Base-by-base conservation (phyloP, 805 yeast genomes). In the Yamadazyma paraphyllophila region DNA sequence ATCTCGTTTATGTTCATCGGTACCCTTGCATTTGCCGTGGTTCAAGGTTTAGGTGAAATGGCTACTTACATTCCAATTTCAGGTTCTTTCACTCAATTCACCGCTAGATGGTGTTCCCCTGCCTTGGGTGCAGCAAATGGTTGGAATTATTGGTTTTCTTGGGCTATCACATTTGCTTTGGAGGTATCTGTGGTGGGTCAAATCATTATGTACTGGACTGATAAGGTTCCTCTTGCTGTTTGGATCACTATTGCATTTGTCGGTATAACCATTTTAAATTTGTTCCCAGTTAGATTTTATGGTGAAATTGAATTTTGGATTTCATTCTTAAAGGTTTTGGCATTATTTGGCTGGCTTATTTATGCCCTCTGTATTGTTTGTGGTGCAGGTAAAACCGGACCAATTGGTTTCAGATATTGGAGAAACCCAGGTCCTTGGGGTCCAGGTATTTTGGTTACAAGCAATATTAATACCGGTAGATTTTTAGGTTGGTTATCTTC, bases 241-340 rank as follows among this genome's bases (percentile, higher is more conserved):
- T 85, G 90, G 88, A 84, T 85, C 53, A 63, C 74, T 39, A 81
- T 85, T 39, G 84, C 83, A 56, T 83, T 80, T 69, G 78, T 81
- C 20, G 43, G 82, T 7, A 62, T 85, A 29, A 73, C 82, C 0
- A 55, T 56, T 33, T 63, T 74, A 43, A 85, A 85, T 63, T 66
- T 83, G 62, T 71, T 83, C 60, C 88, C 90, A 2, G 92, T 85
- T 29, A 76, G 72, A 54, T 80, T 63, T 56, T 85, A 83, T 57
- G 92, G 92, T 60, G 91, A 85, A 61, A 61, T 83, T 51, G 91
- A 85, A 58, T 85, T 85, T 56, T 84, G 90, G 88, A 69, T 84
- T 45, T 85, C 89, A 5, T 67, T 76, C 49, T 62, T 83, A 45
- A 85, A 85, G 59, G 84, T 85, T 34, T 49, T 83, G 34, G 87